These are phyloP conservation scores for Eucalyptus paniculata DNA, from an alignment of 345 rosid species.

Conservation along the genomic window DNA sequence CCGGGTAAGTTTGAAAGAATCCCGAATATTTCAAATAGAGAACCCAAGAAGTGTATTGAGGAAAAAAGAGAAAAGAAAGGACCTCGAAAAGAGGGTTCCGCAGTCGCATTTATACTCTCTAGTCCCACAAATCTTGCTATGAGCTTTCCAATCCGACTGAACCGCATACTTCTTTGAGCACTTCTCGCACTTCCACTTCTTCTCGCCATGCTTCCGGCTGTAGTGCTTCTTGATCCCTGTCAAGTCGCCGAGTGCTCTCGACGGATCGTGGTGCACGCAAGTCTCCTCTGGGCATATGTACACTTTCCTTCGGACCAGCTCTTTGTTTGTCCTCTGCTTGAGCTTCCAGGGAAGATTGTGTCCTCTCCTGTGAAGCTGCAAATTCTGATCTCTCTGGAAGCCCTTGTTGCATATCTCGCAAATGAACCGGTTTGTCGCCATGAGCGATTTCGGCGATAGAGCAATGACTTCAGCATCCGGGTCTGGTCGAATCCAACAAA, in stretches of 20 bases:
- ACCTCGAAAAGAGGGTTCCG: conserved; percentile 50
- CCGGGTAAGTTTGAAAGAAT: not conserved
- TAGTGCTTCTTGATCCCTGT: conserved; percentile 45
- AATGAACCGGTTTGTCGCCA: conserved; percentile 38
- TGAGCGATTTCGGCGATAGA: conserved; percentile 32
- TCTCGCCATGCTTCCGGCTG: conserved; percentile 47
- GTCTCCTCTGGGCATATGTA: conserved; percentile 41
- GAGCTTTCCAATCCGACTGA: conserved; percentile 53
- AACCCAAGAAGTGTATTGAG: not conserved
- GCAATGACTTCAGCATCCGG: conserved; percentile 47
- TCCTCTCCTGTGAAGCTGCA: conserved; percentile 46
- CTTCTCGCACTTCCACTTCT: conserved; percentile 55
- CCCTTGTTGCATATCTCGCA: conserved; percentile 50
- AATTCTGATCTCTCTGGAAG: conserved; percentile 43
- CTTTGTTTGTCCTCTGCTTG: conserved; percentile 31
- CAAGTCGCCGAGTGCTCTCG: conserved; percentile 41
- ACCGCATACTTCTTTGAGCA: conserved; percentile 51
- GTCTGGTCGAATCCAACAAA: conserved; percentile 5
- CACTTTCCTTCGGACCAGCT: conserved; percentile 21
- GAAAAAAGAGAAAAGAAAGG: not conserved
- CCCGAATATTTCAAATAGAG: not conserved
- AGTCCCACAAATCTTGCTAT: conserved; percentile 41
- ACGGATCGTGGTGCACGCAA: conserved; percentile 40
- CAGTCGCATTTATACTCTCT: conserved; percentile 46
- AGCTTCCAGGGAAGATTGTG: conserved; percentile 52